phyloP scores from a whole-genome alignment of 2,329 filamentous ascomycete genomes.

The Fusarium bulbicola region DNA sequence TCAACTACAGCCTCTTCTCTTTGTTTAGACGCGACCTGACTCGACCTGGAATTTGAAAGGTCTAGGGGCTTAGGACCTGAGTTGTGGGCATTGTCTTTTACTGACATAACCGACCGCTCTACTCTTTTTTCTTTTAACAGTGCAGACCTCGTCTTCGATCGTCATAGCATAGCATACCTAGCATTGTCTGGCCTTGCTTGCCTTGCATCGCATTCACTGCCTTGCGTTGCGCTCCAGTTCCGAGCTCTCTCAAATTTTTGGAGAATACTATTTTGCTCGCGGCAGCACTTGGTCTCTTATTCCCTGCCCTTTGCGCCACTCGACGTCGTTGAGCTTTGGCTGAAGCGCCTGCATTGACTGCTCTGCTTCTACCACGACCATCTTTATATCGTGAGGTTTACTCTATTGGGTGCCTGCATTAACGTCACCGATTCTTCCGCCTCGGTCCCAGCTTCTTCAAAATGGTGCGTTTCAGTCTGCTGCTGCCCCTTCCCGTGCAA shows the following conservation, averaged over 20 bases:
- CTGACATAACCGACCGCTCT: conserved; percentile 40
- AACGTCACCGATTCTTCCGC: conserved; percentile 6
- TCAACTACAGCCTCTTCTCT: conserved; percentile 15
- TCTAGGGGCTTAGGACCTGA: conserved; percentile 23
- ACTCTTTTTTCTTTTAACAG: conserved; percentile 24
- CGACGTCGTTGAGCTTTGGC: conserved; percentile 30
- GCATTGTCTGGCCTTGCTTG: conserved; percentile 5
- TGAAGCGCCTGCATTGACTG: conserved; percentile 14
- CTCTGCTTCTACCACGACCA: conserved; percentile 15
- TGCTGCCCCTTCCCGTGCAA: conserved; percentile 3
- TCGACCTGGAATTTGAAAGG: conserved; percentile 15
- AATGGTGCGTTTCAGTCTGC: conserved; percentile 35
- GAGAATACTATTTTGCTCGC: conserved; percentile 21
- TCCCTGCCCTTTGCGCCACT: conserved; percentile 20
- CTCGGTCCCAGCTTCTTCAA: conserved; percentile 26
- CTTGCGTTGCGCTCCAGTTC: conserved; percentile 12
- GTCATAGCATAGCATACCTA: conserved; percentile 22
- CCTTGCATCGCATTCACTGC: conserved; percentile 25
- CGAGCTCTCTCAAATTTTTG: conserved; percentile 17
- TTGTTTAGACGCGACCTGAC: conserved; percentile 27
- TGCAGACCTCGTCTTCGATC: conserved; percentile 26
- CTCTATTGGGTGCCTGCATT: conserved; percentile 7
- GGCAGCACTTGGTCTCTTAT: not conserved
- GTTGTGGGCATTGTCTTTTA: conserved; percentile 37
- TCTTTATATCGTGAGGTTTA: conserved; percentile 24